Evolutionary conservation across 2,329 filamentous ascomycete genomes (phyloP).

Genomic region (Xylaria sp.): DNA sequence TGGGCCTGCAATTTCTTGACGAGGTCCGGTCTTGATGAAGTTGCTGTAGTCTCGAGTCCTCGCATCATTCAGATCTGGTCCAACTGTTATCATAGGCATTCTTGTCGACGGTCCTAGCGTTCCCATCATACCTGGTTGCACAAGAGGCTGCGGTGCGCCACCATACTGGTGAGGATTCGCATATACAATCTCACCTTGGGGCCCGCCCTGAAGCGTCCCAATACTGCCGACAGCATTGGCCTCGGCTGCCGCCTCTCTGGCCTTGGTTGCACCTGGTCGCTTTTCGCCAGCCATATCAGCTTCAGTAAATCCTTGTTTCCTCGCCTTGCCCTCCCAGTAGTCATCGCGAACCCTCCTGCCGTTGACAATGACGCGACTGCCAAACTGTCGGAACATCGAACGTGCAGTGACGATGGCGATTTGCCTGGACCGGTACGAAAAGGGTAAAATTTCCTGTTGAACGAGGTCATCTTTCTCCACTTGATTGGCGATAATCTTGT

Average conservation of each 20-base stretch:
- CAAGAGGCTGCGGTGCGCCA: conserved; percentile 68
- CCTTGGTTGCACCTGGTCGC: conserved; percentile 87
- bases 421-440: conserved; percentile 96
- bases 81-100: conserved; percentile 83
- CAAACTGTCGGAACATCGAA: conserved; percentile 99
- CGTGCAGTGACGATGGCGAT: conserved; percentile 97
- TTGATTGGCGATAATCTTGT: conserved; percentile 97
- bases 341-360: conserved; percentile 93
- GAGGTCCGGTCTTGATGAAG: conserved; percentile 76
- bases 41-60: conserved; percentile 81
- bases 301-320: conserved; percentile 97
- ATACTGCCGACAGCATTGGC: conserved; percentile 63
- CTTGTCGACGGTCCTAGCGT: conserved; percentile 69
- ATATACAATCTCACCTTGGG: conserved; percentile 88
- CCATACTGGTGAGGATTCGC: conserved; percentile 74
- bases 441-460: conserved; percentile 90
- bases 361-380: conserved; percentile 88
- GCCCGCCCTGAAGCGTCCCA: conserved; percentile 61
- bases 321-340: conserved; percentile 97
- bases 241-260: conserved; percentile 78
- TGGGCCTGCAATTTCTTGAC: conserved; percentile 87
- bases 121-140: conserved; percentile 76
- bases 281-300: conserved; percentile 96
- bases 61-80: conserved; percentile 77
- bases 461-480: conserved; percentile 97